Base-by-base conservation (phyloP, 179 eudicot genomes). In the Pouteria campechiana region DNA sequence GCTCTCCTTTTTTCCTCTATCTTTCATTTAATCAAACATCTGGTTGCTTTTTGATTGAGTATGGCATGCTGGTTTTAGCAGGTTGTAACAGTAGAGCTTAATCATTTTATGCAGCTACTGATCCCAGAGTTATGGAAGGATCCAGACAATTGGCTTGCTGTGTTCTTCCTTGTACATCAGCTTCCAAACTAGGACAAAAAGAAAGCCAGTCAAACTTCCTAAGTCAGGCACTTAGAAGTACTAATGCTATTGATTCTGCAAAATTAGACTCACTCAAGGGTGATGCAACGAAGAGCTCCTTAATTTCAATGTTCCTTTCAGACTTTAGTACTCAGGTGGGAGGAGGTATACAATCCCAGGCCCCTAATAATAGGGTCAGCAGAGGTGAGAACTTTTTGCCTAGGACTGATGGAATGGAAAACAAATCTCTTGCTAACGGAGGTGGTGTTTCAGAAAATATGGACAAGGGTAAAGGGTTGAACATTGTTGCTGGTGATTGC, bases 71-170 rank as follows among this genome's bases (percentile, higher is more conserved):
- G n/a, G n/a, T n/a, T n/a, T n/a, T n/a, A n/a, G n/a, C n/a, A n/a
- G n/a, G n/a, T n/a, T n/a, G n/a, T n/a, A n/a, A n/a, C n/a, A n/a
- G n/a, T n/a, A n/a, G n/a, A n/a, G n/a, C n/a, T n/a, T n/a, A n/a
- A n/a, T 49, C 44, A 58, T 41, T 40, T 47, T 21, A 23, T 68
- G 73, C 74, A 63, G 70, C 37, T 27, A 48, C 54, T 38, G 63
- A 47, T 60, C 48, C 63, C 27, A 53, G 31, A 46, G 39, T 28
- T 10, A 25, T 25, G 41, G 63, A 45, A 36, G 36, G 33, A 16
- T 9, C 30, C 45, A 38, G 29, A 40, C 68, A 63, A 47, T 32
- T 21, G 44, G 39, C 32, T 45, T 54, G 31, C 44, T 39, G 31
- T 43, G 43, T 61, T 28, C n/a, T n/a, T n/a, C 41, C 64, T 46